A percentile compares a stretch with the other conserved stretches of the same genome.
Evolutionary conservation across 2,329 filamentous ascomycete species (phyloP).

Genomic region (Pyrenophora seminiperda): DNA sequence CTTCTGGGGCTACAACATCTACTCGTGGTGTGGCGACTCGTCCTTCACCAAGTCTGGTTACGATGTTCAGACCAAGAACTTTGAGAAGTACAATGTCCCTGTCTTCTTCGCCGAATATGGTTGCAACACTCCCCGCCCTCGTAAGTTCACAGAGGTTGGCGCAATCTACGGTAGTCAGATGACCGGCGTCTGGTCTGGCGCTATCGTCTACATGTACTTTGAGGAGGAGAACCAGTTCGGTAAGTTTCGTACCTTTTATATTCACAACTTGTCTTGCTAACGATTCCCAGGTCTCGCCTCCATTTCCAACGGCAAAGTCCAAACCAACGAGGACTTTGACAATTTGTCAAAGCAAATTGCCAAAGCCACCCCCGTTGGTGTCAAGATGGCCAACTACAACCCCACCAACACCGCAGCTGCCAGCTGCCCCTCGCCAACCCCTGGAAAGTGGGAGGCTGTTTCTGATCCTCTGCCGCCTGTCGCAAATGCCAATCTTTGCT

Average conservation of each 20-base stretch:
- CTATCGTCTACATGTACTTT: slow-evolving; percentile 99
- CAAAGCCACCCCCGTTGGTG: slow-evolving; percentile 68
- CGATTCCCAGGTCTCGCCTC: slow-evolving; percentile 65
- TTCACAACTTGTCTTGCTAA: slow-evolving; percentile 6
- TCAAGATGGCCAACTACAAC: slow-evolving; percentile 70
- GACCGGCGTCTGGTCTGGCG: slow-evolving; percentile 87
- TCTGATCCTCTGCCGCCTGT: slow-evolving; percentile 74
- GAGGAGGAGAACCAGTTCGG: slow-evolving; percentile 89
- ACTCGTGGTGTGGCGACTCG: slow-evolving; percentile 96
- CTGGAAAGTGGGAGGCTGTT: slow-evolving; percentile 70
- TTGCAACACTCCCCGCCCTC: slow-evolving; percentile 76
- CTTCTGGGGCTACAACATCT: slow-evolving; percentile 99
- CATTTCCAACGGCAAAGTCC: slow-evolving; percentile 62
- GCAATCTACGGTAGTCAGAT: slow-evolving; percentile 82
- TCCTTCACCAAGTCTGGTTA: slow-evolving; percentile 79
- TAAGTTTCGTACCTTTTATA: slow-evolving; percentile 44
- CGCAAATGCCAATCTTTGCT: slow-evolving; percentile 78
- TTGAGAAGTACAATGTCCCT: slow-evolving; percentile 85
- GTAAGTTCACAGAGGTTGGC: slow-evolving; percentile 82
- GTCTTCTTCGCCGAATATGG: slow-evolving; percentile 99
- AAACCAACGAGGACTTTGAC: slow-evolving; percentile 64
- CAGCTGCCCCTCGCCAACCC: slow-evolving; percentile 70
- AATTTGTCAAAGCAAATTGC: slow-evolving; percentile 70
- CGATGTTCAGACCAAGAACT: slow-evolving; percentile 81
- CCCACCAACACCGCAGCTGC: slow-evolving; percentile 71